Evolutionary conservation across 257 asterid species (phyloP), one percentile per base, ranked within the genome.

Genomic region (Petrea volubilis): DNA sequence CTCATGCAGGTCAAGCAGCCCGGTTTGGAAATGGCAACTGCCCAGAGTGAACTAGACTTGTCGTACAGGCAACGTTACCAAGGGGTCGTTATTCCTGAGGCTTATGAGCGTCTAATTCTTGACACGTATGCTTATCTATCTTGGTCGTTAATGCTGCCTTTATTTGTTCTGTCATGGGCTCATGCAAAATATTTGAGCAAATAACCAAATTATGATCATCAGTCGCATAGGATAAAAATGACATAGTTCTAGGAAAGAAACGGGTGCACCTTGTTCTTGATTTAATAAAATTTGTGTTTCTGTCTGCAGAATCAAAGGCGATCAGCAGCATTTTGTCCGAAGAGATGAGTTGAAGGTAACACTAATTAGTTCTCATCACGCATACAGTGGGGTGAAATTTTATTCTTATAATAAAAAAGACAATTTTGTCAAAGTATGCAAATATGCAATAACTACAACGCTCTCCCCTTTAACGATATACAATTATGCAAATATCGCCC

Each of bases 321-420:
- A 95, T 80, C 99, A 95, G 78, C 99, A 95, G 80, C 99, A 95
- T 84, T 95, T 95, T 76, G 99, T 95, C 74, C 96, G 99, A 13
- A 80, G 99, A 60, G 99, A 95, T 25, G 99, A 95, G 88, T 75
- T 95, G 82, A 92, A 90, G 98, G 99, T 91, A 84, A 51, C 17
- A 36, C 52, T 40, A 57, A 17, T 60, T 47, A 31, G 13, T 47
- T 29, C 25, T 61, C 38, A 20, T 21, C 51, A 28, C 7, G 38
- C 5, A 31, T 31, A 31, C n/a, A n/a, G n/a, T n/a, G n/a, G n/a
- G n/a, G n/a, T n/a, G n/a, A 31, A 31, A 3, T 31, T 31, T 2
- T 7, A 2, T 31, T 31, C 38, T 31, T 2, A 31, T 31, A 31
- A 31, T 31, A 31, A 2, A 31, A 31, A 31, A 7, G 38, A 31